Evolutionary conservation across 2,329 filamentous ascomycete genomes (phyloP).

Genomic region (Diaporthe sp.): DNA sequence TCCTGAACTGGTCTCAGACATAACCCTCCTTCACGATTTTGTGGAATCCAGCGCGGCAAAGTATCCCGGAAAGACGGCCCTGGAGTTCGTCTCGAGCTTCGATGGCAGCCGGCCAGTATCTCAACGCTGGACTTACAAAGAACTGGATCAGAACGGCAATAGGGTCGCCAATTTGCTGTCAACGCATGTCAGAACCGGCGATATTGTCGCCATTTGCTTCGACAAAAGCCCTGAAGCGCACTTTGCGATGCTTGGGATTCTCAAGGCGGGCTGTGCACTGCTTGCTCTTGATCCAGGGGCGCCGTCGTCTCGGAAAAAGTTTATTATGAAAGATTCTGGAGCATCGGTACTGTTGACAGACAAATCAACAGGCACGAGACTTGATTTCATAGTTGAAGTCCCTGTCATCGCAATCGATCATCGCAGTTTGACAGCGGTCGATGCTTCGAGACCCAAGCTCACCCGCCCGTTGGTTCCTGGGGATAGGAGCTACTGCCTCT

Average conservation of each 20-base stretch:
- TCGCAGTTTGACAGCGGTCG: conserved; percentile 45
- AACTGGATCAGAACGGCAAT: conserved; percentile 80
- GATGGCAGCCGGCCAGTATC: conserved; percentile 59
- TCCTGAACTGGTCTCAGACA: conserved; percentile 67
- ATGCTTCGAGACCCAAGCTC: conserved; percentile 44
- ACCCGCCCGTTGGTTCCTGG: conserved; percentile 57
- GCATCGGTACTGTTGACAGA: conserved; percentile 75
- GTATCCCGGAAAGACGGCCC: conserved; percentile 73
- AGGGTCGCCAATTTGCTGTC: conserved; percentile 76
- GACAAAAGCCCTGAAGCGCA: conserved; percentile 89
- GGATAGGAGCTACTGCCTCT: conserved; percentile 84
- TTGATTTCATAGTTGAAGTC: conserved; percentile 52
- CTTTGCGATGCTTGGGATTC: conserved; percentile 83
- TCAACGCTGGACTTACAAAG: conserved; percentile 78
- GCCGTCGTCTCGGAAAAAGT: conserved; percentile 79
- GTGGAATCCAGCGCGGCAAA: conserved; percentile 74
- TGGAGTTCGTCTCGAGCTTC: conserved; percentile 80
- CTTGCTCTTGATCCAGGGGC: conserved; percentile 84
- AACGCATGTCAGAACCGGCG: conserved; percentile 64
- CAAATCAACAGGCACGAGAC: conserved; percentile 31
- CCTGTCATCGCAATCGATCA: conserved; percentile 53
- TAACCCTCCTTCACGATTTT: conserved; percentile 80
- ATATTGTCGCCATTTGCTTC: conserved; percentile 82
- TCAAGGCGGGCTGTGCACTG: conserved; percentile 87
- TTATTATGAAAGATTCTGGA: conserved; percentile 81